Percentiles rank a stretch among this genome's conserved stretches.
phyloP scores from a whole-genome alignment of 1,139 yeast genomes.

The Suhomyces ambrosiae region DNA sequence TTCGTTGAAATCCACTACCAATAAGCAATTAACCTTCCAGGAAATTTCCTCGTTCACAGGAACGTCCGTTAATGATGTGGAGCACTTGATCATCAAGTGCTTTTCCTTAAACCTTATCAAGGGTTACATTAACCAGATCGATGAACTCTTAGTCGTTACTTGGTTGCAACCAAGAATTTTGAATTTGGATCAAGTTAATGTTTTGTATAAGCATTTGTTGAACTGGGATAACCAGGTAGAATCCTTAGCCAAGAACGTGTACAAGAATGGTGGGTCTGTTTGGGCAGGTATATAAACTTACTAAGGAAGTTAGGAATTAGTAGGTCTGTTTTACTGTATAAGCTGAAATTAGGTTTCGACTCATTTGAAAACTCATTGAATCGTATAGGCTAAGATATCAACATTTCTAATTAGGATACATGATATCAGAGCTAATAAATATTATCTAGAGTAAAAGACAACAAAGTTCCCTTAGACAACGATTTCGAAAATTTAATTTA shows the following conservation, averaged over 20 bases:
- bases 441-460: too few relatives aligned
- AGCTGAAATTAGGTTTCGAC: too few relatives aligned
- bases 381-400: too few relatives aligned
- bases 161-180: constrained; percentile 97
- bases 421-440: too few relatives aligned
- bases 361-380: too few relatives aligned
- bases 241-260: constrained; percentile 53
- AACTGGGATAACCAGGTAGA: constrained; percentile 80
- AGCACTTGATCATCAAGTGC: constrained; percentile 88
- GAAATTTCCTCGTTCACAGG: constrained; percentile 77
- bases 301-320: background rate
- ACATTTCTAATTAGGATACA: too few relatives aligned
- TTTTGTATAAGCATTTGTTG: constrained; percentile 71
- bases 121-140: constrained; percentile 88
- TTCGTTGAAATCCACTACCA: constrained; percentile 73
- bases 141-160: constrained; percentile 71
- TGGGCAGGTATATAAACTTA: constrained; percentile 41
- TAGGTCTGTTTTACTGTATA: too few relatives aligned
- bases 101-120: constrained; percentile 78
- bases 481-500: too few relatives aligned
- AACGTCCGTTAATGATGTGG: constrained; percentile 72
- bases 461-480: too few relatives aligned
- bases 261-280: constrained; percentile 40
- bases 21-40: constrained; percentile 70
- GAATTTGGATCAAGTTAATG: constrained; percentile 74